Conservation (phyloP, 2,329 filamentous ascomycete genomes). For the Ampelomyces quisqualis region DNA sequence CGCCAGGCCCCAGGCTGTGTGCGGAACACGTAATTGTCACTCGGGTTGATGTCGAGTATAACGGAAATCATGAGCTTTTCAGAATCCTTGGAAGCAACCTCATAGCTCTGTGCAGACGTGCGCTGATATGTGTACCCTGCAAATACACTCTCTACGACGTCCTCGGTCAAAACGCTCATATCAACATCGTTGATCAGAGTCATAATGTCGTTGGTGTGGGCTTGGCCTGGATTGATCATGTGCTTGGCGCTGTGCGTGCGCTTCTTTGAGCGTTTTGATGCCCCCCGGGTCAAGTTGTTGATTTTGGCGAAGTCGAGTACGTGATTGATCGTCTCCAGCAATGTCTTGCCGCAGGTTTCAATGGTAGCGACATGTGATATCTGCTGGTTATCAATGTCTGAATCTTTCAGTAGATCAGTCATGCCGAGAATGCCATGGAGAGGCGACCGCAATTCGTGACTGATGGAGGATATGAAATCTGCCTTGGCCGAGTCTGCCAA, state of each 20-base stretch:
- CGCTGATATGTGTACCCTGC: constrained; percentile 41
- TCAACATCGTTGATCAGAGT: constrained; percentile 40
- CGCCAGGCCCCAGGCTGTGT: constrained; percentile 44
- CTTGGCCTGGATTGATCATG: constrained; percentile 31
- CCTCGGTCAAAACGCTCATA: constrained; percentile 39
- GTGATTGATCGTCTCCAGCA: constrained; percentile 47
- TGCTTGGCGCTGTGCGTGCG: constrained; percentile 34
- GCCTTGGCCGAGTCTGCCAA: constrained; percentile 52
- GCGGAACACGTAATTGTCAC: constrained; percentile 39
- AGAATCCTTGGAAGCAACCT: constrained; percentile 17
- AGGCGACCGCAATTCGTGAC: constrained; percentile 62
- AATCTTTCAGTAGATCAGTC: constrained; percentile 38
- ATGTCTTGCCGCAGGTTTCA: constrained; percentile 43
- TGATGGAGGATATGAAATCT: constrained; percentile 61
- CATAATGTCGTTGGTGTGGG: constrained; percentile 39
- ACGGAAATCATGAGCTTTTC: constrained; percentile 29
- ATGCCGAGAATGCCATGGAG: constrained; percentile 60
- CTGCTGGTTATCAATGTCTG: constrained; percentile 41
- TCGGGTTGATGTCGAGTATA: constrained; percentile 40
- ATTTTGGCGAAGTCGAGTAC: constrained; percentile 46
- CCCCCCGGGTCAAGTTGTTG: constrained; percentile 39
- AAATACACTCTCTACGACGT: constrained; percentile 43
- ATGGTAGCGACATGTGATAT: constrained; percentile 44
- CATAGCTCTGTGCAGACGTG: constrained; percentile 29
- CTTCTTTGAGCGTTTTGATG: constrained; percentile 34